Evolutionary conservation across 805 yeast species (phyloP), one percentile per base, ranked within the genome.

Genomic region (Nakazawaea ambrosiae): DNA sequence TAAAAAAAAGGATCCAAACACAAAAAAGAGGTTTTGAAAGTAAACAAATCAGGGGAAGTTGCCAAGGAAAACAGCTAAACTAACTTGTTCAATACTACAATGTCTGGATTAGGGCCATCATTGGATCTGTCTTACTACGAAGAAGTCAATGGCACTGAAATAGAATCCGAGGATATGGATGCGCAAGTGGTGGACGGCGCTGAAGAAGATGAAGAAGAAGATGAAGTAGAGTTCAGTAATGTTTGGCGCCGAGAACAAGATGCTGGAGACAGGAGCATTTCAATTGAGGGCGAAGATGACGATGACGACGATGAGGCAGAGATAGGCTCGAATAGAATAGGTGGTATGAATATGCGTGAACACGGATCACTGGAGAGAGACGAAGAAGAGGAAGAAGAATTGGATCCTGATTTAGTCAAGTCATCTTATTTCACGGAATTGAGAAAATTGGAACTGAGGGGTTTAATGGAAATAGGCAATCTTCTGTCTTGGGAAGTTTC

Each of bases 401-500:
- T 27, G 3, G 39, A 35, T 11, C 50, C 47, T 11, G 35, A 30
- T 12, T 10, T 15, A n/a, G 18, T 19, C 20, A 32, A 26, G 30
- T 20, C 16, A 8, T 18, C n/a, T 22, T 41, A 15, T 22, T 37
- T 37, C 9, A 20, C 52, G 45, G 85, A 83, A 0, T 54, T 79
- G 3, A 66, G 68, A 38, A 75, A 71, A 33, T 55, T 79, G 39
- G 88, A 81, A 41, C 54, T 60, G 10, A 50, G 63, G 22, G 86
- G 83, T 10, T 54, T 85, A 14, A 64, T 75, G 1, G 96, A 92
- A 51, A 68, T 90, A 8, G 86, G 95, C 2, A 75, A 79, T 14
- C 62, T 82, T 15, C 97, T 94, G 0, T 68, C 79, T 18, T 92
- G 97, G 96, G 70, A 77, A 26, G 77, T 86, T 0, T 83, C 95